Evolutionary conservation across 2,329 filamentous ascomycete genomes (phyloP).

Genomic region (Epichloe baconii): DNA sequence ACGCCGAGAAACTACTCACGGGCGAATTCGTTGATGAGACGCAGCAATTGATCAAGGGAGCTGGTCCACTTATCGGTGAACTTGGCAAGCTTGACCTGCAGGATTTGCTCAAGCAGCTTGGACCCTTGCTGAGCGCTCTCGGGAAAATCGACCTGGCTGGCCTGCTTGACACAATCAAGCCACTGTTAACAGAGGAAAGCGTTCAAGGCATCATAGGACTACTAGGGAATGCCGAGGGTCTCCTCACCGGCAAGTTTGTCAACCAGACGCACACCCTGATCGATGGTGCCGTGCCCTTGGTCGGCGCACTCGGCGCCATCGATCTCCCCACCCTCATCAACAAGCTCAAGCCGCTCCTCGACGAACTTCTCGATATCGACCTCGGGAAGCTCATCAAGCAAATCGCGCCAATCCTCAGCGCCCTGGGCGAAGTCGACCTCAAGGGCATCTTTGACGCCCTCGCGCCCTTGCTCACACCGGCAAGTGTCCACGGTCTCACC

Average conservation of each 20-base stretch:
- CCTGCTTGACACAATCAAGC: conserved; percentile 19
- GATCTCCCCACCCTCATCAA: conserved; percentile 20
- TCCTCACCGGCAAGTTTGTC: conserved; percentile 19
- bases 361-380: conserved; percentile 18
- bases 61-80: conserved; percentile 13
- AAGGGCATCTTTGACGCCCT: conserved; percentile 20
- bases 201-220: conserved; percentile 22
- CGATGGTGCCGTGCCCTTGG: conserved; percentile 22
- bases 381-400: conserved; percentile 14
- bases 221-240: conserved; percentile 21
- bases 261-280: conserved; percentile 20
- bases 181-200: conserved; percentile 20
- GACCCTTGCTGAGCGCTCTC: conserved; percentile 18
- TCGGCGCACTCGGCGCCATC: conserved; percentile 21
- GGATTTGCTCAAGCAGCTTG: conserved; percentile 16
- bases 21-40: conserved; percentile 17
- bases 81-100: conserved; percentile 15
- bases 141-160: conserved; percentile 20
- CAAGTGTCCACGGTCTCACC: conserved; percentile 21
- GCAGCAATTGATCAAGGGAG: conserved; percentile 15
- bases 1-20: conserved; percentile 16
- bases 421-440: conserved; percentile 20
- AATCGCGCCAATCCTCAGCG: conserved; percentile 17
- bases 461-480: conserved; percentile 21
- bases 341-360: conserved; percentile 18